Percentiles rank a stretch among this genome's conserved stretches.
These are phyloP conservation scores for Fusarium ramigenum DNA, from an alignment of 2,329 filamentous ascomycete species.

Conservation along the genomic window DNA sequence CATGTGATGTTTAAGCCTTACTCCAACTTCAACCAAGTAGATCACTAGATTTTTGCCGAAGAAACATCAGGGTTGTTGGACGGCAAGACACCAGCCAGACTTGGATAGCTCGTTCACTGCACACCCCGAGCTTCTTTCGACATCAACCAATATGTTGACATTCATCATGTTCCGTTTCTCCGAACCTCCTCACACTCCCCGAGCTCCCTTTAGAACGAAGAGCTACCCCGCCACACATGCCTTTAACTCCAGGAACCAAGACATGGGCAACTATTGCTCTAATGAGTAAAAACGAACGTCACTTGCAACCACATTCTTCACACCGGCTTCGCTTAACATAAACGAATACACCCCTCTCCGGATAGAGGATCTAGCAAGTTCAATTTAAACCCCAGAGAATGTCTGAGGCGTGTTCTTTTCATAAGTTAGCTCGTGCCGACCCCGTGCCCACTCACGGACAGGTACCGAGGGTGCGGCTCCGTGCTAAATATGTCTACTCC, in stretches of 20 bases:
- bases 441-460: conserved; percentile 34
- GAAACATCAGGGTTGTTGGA: not conserved
- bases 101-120: conserved; percentile 1
- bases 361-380: conserved; percentile 11
- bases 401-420: conserved; percentile 3
- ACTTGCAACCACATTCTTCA: not conserved
- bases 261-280: not conserved
- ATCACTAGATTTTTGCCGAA: not conserved
- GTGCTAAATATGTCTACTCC: conserved; percentile 22
- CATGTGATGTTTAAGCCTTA: not conserved
- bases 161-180: conserved; percentile 22
- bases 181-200: conserved; percentile 17
- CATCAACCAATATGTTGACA: not conserved
- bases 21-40: not conserved
- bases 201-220: not conserved
- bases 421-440: not conserved
- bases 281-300: conserved; percentile 9
- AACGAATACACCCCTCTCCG: conserved; percentile 4
- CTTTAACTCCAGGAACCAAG: conserved; percentile 2
- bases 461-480: conserved; percentile 40
- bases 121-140: conserved; percentile 18
- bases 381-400: not conserved
- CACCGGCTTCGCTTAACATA: not conserved
- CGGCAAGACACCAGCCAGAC: not conserved
- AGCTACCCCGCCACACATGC: conserved; percentile 31